A percentile compares a stretch with the other conserved stretches of the same genome.
phyloP scores from a whole-genome alignment of 2,329 filamentous ascomycete species.

The Hawksworthiomyces lignivorus region DNA sequence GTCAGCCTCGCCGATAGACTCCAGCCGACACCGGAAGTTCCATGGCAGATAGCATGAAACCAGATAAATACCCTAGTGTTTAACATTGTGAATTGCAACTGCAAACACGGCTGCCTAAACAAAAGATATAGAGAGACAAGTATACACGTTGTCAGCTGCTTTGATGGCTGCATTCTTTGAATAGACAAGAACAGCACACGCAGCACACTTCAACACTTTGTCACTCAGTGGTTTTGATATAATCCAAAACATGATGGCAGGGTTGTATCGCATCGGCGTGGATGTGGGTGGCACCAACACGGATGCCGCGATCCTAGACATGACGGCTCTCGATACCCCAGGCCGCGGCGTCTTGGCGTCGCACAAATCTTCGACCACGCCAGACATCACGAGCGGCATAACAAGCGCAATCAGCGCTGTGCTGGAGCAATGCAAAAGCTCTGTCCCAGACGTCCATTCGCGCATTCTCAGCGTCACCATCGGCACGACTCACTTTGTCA shows the following conservation, averaged over 20 bases:
- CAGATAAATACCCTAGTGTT: no score
- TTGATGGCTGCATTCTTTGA: no score
- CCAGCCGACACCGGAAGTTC: no score
- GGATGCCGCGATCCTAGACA: constrained; percentile 43
- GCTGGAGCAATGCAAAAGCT: constrained; percentile 5
- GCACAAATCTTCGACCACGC: constrained; percentile 37
- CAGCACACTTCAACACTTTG: no score
- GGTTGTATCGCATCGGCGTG: constrained; percentile 31
- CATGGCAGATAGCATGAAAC: no score
- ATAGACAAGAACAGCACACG: no score
- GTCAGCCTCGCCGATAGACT: no score
- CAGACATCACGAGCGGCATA: constrained; percentile 16
- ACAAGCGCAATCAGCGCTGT: constrained; percentile 11
- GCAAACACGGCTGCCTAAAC: no score
- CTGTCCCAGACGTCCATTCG: constrained; percentile 8
- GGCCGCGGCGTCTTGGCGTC: constrained; percentile 38
- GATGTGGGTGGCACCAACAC: constrained; percentile 45
- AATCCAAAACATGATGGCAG: neutral
- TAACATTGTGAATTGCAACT: no score
- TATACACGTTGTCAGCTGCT: no score
- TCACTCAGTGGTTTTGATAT: no score
- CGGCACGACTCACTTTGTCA: constrained; percentile 19
- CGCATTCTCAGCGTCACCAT: constrained; percentile 15
- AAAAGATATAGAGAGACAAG: no score
- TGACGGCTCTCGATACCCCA: constrained; percentile 24